Evolutionary conservation across 352 stramenopile genomes (phyloP).

Genomic region (Bremia lactucae): DNA sequence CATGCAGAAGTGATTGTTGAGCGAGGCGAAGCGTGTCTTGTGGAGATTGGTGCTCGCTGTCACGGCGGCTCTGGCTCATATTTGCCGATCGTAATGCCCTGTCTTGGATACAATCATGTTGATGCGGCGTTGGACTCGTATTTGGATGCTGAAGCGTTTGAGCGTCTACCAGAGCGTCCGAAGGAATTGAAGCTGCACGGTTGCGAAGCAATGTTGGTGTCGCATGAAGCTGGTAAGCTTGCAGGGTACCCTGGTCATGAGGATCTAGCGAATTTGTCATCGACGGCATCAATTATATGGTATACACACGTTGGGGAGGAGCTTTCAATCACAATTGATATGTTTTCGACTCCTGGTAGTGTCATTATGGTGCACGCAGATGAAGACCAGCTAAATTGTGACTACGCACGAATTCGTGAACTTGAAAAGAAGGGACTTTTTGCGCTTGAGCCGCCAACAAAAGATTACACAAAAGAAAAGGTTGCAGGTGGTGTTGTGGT

Average conservation of each 20-base stretch:
- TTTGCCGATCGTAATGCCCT: conserved; percentile 79
- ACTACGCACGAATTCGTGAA: conserved; percentile 82
- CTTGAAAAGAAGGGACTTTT: conserved; percentile 70
- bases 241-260: conserved; percentile 73
- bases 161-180: conserved; percentile 34
- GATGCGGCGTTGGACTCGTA: conserved; percentile 84
- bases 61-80: conserved; percentile 92
- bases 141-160: conserved; percentile 58
- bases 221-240: conserved; percentile 78
- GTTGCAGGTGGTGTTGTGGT: conserved; percentile 66
- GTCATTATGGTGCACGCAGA: conserved; percentile 78
- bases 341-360: conserved; percentile 84
- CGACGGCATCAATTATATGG: conserved; percentile 73
- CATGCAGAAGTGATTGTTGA: conserved; percentile 87
- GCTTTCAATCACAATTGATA: conserved; percentile 75
- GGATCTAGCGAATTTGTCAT: conserved; percentile 80
- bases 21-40: conserved; percentile 78
- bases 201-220: conserved; percentile 88
- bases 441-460: conserved; percentile 20
- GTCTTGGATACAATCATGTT: conserved; percentile 90
- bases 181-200: conserved; percentile 66
- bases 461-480: conserved; percentile 5
- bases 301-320: conserved; percentile 54
- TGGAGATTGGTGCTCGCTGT: conserved; percentile 91
- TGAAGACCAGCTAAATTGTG: conserved; percentile 53